These are phyloP conservation scores for Penicillium verhagenii DNA, from an alignment of 495 filamentous ascomycete species.

Conservation along the genomic window DNA sequence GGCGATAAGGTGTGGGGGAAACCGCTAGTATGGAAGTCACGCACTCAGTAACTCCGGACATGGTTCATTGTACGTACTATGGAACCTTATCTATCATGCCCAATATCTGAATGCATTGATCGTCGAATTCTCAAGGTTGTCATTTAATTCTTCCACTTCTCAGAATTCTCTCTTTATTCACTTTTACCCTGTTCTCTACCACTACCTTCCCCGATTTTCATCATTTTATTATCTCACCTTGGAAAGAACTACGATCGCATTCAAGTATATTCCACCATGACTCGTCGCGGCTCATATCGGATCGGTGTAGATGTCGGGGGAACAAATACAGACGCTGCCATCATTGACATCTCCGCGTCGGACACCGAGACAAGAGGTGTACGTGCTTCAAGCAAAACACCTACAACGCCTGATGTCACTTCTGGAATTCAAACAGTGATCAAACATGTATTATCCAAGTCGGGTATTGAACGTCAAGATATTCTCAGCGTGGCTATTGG, in stretches of 20 bases:
- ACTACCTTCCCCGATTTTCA: too few species aligned
- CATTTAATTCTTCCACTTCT: neutral
- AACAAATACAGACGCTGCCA: conserved; percentile 62
- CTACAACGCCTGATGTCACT: conserved; percentile 57
- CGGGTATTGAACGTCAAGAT: conserved; percentile 33
- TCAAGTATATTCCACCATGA: neutral
- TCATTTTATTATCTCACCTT: neutral
- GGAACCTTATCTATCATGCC: neutral
- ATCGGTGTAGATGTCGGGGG: conserved; percentile 37
- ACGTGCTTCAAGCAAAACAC: conserved; percentile 53
- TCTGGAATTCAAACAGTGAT: conserved; percentile 53
- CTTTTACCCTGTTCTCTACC: too few species aligned
- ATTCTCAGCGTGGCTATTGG: conserved; percentile 60
- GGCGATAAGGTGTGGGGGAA: neutral
- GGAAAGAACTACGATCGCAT: neutral
- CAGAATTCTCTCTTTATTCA: too few species aligned
- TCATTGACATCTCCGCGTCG: conserved; percentile 50
- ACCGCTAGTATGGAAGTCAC: too few species aligned
- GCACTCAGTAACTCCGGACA: too few species aligned
- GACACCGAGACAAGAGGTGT: conserved; percentile 41
- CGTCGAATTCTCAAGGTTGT: too few species aligned
- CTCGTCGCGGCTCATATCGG: conserved; percentile 7
- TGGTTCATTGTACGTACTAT: too few species aligned
- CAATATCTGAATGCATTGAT: too few species aligned
- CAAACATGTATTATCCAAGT: conserved; percentile 41